Evolutionary conservation across 2,329 filamentous ascomycete genomes (phyloP).

Genomic region (Talaromyces sp.): DNA sequence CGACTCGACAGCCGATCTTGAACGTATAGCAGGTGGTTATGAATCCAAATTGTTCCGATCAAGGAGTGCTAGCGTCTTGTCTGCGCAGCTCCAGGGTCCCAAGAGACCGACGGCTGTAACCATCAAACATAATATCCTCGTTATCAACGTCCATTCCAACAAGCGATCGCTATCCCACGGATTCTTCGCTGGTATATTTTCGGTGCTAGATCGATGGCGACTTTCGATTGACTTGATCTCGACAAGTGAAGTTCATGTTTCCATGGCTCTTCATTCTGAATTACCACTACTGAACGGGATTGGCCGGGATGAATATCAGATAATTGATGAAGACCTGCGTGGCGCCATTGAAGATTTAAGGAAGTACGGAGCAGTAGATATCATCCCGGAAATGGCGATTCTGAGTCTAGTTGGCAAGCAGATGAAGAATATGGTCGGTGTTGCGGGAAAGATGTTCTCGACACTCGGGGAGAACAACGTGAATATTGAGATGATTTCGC

Average conservation of each 20-base stretch:
- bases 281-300: slow-evolving; percentile 51
- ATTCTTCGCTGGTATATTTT: slow-evolving; percentile 92
- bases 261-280: slow-evolving; percentile 89
- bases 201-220: slow-evolving; percentile 78
- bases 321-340: slow-evolving; percentile 61
- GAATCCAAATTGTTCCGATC: slow-evolving; percentile 53
- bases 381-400: slow-evolving; percentile 90
- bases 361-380: slow-evolving; percentile 83
- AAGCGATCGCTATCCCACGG: slow-evolving; percentile 93
- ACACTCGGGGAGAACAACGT: slow-evolving; percentile 89
- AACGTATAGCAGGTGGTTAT: slow-evolving; percentile 52
- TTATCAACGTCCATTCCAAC: slow-evolving; percentile 97
- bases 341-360: slow-evolving; percentile 67
- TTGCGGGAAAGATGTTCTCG: slow-evolving; percentile 91
- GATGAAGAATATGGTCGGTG: slow-evolving; percentile 96
- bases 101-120: slow-evolving; percentile 86
- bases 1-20: slow-evolving; percentile 57
- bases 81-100: slow-evolving; percentile 53
- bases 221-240: slow-evolving; percentile 95
- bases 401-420: slow-evolving; percentile 90
- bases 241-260: slow-evolving; percentile 93
- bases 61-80: slow-evolving; percentile 46
- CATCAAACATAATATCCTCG: slow-evolving; percentile 93
- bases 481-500: slow-evolving; percentile 99
- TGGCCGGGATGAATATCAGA: slow-evolving; percentile 49